Base-by-base conservation (phyloP, 2,329 filamentous ascomycete species). In the Botryotinia globosa region DNA sequence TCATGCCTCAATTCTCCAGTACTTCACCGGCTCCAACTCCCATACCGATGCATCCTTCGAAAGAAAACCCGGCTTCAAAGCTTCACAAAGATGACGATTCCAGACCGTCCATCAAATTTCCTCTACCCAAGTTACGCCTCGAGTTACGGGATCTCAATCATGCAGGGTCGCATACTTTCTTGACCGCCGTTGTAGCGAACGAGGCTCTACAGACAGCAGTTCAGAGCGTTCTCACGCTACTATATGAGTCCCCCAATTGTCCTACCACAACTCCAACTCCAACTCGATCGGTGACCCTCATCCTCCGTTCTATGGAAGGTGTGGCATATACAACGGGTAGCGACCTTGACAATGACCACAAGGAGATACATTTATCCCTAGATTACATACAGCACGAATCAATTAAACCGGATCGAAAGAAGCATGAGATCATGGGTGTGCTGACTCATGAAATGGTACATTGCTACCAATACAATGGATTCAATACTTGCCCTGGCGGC, bases 381-480 rank as follows among this genome's bases (percentile, higher is more conserved):
- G 83, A 86, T 64, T 97, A 98, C 84, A 89, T 97, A 77, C 79
- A 83, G 56, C 78, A 82, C 61, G 77, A 56, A 18, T 56, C 80
- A 63, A 84, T 89, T 75, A 72, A 78, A 48, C 78, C 85, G 0
- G 66, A 81, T 0, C 77, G 82, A 18, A 85, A 86, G 66, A 82
- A 83, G 20, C 78, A 86, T 56, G 94, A 98, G 83, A 89, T 98
- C 73, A 83, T 88, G 29, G 96, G 96, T 58, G 94, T 98, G 0
- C 82, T 98, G 32, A 91, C 92, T 1, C 95, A 98, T 81, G 95
- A 98, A 83, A 90, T 98, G 74, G 95, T 98, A 22, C 96, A 98
- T 83, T 98, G 94, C 83, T 97, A 92, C 83, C 95, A 98, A 82
- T 92, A 93, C 82, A 91, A 93, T 77, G 91, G 86, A 2, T 84